phyloP scores from a whole-genome alignment of 108 stramenopile species.

The Epipyxis sp. region DNA sequence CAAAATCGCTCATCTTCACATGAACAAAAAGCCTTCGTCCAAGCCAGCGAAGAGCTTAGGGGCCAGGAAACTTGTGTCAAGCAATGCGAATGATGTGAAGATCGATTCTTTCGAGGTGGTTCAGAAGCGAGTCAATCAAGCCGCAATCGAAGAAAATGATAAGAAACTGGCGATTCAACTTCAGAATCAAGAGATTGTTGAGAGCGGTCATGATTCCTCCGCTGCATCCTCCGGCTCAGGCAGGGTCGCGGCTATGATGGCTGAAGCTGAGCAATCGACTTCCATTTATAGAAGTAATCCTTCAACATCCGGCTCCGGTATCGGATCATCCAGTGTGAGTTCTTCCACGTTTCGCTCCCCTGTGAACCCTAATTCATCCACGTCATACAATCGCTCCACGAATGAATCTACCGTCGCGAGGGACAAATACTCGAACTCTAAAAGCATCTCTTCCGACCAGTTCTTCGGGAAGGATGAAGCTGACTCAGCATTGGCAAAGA shows the following conservation, averaged over 20 bases:
- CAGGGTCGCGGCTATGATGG: background rate
- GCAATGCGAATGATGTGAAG: background rate
- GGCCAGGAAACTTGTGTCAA: background rate
- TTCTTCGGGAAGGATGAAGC: slow-evolving; percentile 20
- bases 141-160: slow-evolving; percentile 17
- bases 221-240: background rate
- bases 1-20: too few species aligned
- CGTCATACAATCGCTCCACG: background rate
- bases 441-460: slow-evolving; percentile 27
- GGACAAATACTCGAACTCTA: slow-evolving; percentile 19
- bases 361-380: background rate
- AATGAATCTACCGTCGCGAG: slow-evolving; percentile 16
- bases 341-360: background rate
- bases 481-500: background rate
- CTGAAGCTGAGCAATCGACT: background rate
- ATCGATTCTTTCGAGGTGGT: slow-evolving; percentile 22
- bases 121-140: background rate
- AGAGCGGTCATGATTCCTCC: too few species aligned
- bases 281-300: background rate
- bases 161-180: background rate
- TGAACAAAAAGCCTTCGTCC: background rate
- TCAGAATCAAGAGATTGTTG: background rate
- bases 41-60: slow-evolving; percentile 8
- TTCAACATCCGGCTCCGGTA: background rate
- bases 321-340: background rate